Percentiles rank a stretch among this genome's conserved stretches.
Evolutionary conservation across 805 yeast genomes (phyloP).

Genomic region (Ogataea nitratoaversa): DNA sequence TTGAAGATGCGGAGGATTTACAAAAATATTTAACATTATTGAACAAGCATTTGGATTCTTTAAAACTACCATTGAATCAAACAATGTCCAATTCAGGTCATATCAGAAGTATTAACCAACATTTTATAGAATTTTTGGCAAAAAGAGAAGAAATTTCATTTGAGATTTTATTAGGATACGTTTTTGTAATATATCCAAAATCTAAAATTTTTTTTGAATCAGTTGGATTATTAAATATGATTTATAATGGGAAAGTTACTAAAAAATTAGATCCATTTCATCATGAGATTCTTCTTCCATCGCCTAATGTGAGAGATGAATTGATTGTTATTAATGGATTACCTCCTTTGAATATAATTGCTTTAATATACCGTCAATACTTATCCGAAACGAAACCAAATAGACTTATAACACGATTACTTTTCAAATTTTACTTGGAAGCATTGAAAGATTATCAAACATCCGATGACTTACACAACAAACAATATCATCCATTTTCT

Average conservation of each 20-base stretch:
- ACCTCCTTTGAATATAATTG: conserved; percentile 7
- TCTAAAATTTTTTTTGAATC: not conserved
- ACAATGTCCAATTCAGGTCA: not conserved
- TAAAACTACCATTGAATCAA: not conserved
- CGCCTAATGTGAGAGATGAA: conserved; percentile 14
- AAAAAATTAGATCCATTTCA: conserved; percentile 3
- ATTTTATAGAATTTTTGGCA: conserved; percentile 1
- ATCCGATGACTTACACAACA: no score
- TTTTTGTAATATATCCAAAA: not conserved
- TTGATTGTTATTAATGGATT: conserved; percentile 2
- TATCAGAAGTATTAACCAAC: not conserved
- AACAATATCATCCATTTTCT: conserved; percentile 19
- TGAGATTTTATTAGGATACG: conserved; percentile 1
- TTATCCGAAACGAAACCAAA: conserved; percentile 6
- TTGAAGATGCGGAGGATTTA: not conserved
- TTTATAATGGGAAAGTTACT: conserved; percentile 7
- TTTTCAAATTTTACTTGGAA: conserved; percentile 8
- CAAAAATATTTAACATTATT: conserved; percentile 8
- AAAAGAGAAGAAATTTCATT: not conserved
- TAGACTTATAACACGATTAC: conserved; percentile 7
- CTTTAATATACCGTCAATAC: conserved; percentile 6
- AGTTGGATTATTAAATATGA: conserved; percentile 5
- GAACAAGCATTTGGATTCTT: conserved; percentile 6
- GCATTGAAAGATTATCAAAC: not conserved
- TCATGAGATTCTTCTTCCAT: conserved; percentile 6